Percentiles rank a stretch among this genome's conserved stretches.
These are phyloP conservation scores for Kuraishia piskuri DNA, from an alignment of 805 yeast genomes.

Conservation along the genomic window DNA sequence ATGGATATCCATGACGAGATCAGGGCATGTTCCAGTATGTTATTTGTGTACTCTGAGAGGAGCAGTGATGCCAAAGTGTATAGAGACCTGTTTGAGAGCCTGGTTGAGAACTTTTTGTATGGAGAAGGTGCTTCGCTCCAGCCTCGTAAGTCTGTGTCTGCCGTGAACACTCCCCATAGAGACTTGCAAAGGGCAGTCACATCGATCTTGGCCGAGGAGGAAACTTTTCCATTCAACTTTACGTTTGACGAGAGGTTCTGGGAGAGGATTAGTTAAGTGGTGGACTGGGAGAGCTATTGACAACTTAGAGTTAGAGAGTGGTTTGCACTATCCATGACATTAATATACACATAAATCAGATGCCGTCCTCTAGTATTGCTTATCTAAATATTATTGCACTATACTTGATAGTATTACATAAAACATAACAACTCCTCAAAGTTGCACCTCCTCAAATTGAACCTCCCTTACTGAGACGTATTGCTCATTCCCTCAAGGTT, in stretches of 20 bases:
- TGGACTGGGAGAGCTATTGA: no score
- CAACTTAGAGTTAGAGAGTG: no score
- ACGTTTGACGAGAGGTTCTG: slow-evolving; percentile 4
- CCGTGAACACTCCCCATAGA: not conserved
- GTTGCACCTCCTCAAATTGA: not conserved
- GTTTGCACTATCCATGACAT: no score
- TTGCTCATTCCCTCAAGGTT: slow-evolving; percentile 7
- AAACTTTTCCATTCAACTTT: not conserved
- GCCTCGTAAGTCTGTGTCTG: not conserved
- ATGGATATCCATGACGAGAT: slow-evolving; percentile 16
- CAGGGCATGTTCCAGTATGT: slow-evolving; percentile 17
- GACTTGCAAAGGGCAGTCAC: not conserved
- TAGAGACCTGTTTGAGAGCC: slow-evolving; percentile 16
- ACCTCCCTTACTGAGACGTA: not conserved
- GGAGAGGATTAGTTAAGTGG: not conserved
- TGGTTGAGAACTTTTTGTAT: slow-evolving; percentile 12
- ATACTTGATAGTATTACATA: not conserved
- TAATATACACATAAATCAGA: no score
- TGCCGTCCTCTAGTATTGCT: no score
- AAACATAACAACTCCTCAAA: no score
- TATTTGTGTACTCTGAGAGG: slow-evolving; percentile 19
- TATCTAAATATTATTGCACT: no score
- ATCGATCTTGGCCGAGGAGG: not conserved
- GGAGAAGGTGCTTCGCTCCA: slow-evolving; percentile 3
- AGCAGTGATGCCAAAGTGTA: slow-evolving; percentile 18